A percentile compares a stretch with the other conserved stretches of the same genome.
phyloP scores from a whole-genome alignment of 805 yeast genomes.

The Ogataea wickerhamii region DNA sequence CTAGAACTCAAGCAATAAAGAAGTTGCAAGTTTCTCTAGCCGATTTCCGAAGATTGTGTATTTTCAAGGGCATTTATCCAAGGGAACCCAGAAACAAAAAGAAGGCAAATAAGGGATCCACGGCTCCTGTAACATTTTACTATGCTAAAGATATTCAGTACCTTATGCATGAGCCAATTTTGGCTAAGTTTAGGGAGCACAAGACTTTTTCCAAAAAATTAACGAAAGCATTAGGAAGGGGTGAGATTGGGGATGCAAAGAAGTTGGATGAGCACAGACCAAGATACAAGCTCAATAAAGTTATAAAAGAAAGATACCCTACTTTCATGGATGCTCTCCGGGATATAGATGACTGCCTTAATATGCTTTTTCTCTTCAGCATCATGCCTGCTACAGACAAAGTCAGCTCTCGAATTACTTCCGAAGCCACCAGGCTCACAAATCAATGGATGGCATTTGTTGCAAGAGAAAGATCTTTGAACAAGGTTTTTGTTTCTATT shows the following conservation, averaged over 20 bases:
- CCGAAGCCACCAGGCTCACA: constrained; percentile 80
- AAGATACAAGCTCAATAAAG: constrained; percentile 79
- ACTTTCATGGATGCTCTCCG: constrained; percentile 87
- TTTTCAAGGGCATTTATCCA: constrained; percentile 96
- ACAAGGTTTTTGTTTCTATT: constrained; percentile 91
- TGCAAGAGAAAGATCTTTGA: constrained; percentile 75
- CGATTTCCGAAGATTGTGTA: constrained; percentile 95
- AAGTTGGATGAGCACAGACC: constrained; percentile 79
- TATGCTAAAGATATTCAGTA: constrained; percentile 93
- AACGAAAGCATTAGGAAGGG: constrained; percentile 84
- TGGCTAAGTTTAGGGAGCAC: constrained; percentile 89
- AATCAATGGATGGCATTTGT: constrained; percentile 95
- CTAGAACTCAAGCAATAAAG: constrained; percentile 91
- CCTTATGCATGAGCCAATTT: constrained; percentile 89
- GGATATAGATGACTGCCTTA: constrained; percentile 92
- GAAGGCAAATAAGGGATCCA: constrained; percentile 97
- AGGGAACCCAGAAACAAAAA: constrained; percentile 93
- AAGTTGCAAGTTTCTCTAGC: constrained; percentile 91
- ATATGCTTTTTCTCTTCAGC: constrained; percentile 90
- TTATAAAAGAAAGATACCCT: constrained; percentile 94
- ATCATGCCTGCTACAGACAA: constrained; percentile 91
- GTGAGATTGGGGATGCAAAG: constrained; percentile 87
- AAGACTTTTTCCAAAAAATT: constrained; percentile 90
- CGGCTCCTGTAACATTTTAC: constrained; percentile 93
- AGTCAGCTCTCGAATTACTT: constrained; percentile 75